phyloP scores from a whole-genome alignment of 169 alveolate species.

The Cryptosporidium canis region DNA sequence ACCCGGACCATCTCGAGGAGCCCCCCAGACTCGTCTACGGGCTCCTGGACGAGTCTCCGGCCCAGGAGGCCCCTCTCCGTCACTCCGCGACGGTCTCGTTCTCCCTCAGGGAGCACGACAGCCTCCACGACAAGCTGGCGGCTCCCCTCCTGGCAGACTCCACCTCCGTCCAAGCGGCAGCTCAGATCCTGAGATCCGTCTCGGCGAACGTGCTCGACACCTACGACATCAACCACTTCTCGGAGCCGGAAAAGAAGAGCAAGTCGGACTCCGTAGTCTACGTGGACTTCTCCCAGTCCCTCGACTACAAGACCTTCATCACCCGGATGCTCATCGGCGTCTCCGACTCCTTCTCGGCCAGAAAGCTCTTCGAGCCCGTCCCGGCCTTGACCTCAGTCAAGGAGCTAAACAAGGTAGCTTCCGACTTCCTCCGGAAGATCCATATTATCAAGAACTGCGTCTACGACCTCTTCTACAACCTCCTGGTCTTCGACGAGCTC shows the following conservation, averaged over 20 bases:
- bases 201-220: neutral
- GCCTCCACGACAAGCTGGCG: neutral
- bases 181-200: neutral
- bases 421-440: neutral
- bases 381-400: neutral
- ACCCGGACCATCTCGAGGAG: neutral
- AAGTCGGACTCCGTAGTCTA: neutral
- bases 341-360: neutral
- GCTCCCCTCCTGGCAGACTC: neutral
- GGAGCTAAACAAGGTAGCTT: slow-evolving; percentile 1
- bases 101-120: neutral
- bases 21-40: neutral
- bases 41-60: neutral
- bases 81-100: neutral
- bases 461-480: neutral
- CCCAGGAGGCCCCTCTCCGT: neutral
- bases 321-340: slow-evolving; percentile 10
- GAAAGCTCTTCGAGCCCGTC: neutral
- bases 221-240: neutral
- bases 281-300: neutral
- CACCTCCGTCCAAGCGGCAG: neutral
- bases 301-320: neutral
- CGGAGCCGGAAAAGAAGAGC: neutral
- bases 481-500: neutral
- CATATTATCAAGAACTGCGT: neutral